phyloP scores from a whole-genome alignment of 441 rosid species.

The Corymbia citriodora region DNA sequence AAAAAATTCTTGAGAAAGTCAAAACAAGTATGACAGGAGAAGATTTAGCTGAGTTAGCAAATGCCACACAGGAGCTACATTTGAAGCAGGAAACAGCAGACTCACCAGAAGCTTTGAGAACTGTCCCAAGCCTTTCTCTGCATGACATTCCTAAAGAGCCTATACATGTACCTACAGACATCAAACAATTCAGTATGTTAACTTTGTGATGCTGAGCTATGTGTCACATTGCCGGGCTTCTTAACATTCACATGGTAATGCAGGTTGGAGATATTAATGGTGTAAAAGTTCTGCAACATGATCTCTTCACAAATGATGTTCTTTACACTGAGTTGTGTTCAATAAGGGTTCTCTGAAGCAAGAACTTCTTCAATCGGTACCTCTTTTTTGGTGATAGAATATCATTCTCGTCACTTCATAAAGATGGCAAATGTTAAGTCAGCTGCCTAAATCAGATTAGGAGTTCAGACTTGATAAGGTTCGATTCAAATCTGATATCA shows the following conservation, averaged over 20 bases:
- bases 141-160: conserved; percentile 87
- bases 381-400: conserved; percentile 68
- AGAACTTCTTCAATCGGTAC: conserved; percentile 77
- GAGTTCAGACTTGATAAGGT: background rate
- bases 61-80: conserved; percentile 77
- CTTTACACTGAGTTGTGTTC: conserved; percentile 80
- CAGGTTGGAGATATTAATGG: conserved; percentile 79
- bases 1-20: conserved; percentile 44
- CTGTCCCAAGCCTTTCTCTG: conserved; percentile 72
- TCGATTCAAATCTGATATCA: background rate
- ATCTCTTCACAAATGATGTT: conserved; percentile 89
- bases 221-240: background rate
- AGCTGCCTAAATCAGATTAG: background rate
- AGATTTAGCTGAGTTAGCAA: conserved; percentile 76
- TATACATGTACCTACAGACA: conserved; percentile 63
- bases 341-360: conserved; percentile 65
- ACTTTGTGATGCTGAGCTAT: background rate
- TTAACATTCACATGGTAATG: conserved; percentile 10
- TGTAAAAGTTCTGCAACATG: conserved; percentile 77
- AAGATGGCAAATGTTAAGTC: background rate
- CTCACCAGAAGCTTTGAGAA: conserved; percentile 73
- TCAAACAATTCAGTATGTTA: conserved; percentile 9
- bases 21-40: conserved; percentile 78
- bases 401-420: background rate
- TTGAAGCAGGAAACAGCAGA: conserved; percentile 93